Conservation (phyloP, 306 rosid species). For the Senna siamea region DNA sequence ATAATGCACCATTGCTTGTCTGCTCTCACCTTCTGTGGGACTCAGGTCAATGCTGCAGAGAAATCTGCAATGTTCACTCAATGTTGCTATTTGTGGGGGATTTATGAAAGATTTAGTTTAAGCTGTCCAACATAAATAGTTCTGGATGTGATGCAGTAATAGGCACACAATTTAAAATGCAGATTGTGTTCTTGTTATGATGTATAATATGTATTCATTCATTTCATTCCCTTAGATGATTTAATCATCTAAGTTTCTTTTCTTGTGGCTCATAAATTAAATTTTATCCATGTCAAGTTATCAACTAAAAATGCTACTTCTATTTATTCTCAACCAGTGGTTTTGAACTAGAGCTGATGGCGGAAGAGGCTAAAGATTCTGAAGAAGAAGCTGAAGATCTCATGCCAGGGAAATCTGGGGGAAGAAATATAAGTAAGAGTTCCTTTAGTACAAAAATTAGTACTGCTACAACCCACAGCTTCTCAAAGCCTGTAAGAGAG, state of each 20-base stretch:
- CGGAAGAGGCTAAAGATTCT: constrained; percentile 90
- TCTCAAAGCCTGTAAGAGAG: constrained; percentile 40
- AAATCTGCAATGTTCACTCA: constrained; percentile 1
- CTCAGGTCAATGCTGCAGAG: not conserved
- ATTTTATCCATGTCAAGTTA: constrained; percentile 21
- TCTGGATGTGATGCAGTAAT: constrained; percentile 15
- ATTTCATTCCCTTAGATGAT: not conserved
- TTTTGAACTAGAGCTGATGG: constrained; percentile 74
- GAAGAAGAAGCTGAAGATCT: constrained; percentile 74
- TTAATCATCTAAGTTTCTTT: constrained; percentile 21
- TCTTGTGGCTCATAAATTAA: constrained; percentile 1
- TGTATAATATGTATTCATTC: constrained; percentile 2
- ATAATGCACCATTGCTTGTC: constrained; percentile 11
- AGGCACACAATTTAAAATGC: constrained; percentile 16
- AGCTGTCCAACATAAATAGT: constrained; percentile 2
- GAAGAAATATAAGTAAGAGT: constrained; percentile 45
- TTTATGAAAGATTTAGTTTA: constrained; percentile 3
- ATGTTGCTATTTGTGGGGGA: not conserved
- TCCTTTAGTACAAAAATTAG: constrained; percentile 50
- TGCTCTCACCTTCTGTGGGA: constrained; percentile 5
- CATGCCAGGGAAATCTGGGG: constrained; percentile 47
- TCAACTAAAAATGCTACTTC: constrained; percentile 33
- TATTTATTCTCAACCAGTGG: constrained; percentile 63
- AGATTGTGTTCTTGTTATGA: constrained; percentile 6
- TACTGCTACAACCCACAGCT: constrained; percentile 34